phyloP scores from a whole-genome alignment of 805 yeast species.

The Candida ipomoeae region DNA sequence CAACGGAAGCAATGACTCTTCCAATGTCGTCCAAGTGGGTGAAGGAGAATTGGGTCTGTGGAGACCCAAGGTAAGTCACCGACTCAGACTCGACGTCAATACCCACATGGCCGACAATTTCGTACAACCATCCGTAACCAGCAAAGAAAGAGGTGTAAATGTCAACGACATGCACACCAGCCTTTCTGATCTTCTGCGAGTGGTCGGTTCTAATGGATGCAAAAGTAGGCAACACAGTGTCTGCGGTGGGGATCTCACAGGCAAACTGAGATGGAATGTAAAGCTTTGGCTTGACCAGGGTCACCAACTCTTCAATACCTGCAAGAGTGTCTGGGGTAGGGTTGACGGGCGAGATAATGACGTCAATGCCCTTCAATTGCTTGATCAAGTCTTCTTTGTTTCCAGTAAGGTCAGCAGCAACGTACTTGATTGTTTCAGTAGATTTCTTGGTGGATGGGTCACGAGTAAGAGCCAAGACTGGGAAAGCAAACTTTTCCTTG shows the following conservation, averaged over 20 bases:
- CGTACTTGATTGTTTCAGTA: conserved; percentile 36
- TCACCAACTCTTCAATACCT: conserved; percentile 35
- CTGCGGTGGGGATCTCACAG: conserved; percentile 32
- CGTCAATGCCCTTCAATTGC: conserved; percentile 47
- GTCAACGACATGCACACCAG: conserved; percentile 47
- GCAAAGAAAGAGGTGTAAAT: conserved; percentile 40
- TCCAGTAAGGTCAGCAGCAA: conserved; percentile 28
- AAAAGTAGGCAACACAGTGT: conserved; percentile 31
- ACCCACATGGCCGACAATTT: conserved; percentile 30
- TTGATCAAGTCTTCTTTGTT: conserved; percentile 21
- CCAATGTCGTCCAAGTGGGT: conserved; percentile 39
- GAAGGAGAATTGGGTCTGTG: conserved; percentile 20
- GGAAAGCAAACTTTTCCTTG: conserved; percentile 38
- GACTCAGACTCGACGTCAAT: conserved; percentile 28
- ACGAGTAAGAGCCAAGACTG: conserved; percentile 42
- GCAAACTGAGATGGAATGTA: conserved; percentile 55
- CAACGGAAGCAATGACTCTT: conserved; percentile 37
- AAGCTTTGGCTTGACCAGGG: conserved; percentile 24
- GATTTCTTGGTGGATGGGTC: conserved; percentile 24
- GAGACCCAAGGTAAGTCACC: conserved; percentile 40
- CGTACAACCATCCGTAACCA: conserved; percentile 20
- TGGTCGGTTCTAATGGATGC: conserved; percentile 31
- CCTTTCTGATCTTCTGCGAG: conserved; percentile 33
- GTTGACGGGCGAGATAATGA: conserved; percentile 43
- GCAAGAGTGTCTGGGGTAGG: conserved; percentile 26